A percentile compares a stretch with the other conserved stretches of the same genome.
Conservation (phyloP, 331 rosid species). For the Acacia concinna region DNA sequence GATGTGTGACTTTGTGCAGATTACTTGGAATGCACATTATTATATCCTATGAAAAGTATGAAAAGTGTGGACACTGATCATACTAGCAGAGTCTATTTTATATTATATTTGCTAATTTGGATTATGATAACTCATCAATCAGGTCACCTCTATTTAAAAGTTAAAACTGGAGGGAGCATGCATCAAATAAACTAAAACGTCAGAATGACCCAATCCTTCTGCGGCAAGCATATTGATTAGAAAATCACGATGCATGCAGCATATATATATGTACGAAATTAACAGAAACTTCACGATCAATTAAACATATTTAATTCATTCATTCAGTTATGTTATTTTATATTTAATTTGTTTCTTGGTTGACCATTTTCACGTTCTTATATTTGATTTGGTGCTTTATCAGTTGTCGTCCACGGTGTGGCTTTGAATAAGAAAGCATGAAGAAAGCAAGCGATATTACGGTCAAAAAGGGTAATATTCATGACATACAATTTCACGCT, state of each 20-base stretch:
- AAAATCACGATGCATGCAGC: not conserved
- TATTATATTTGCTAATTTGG: too few species aligned
- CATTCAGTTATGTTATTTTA: not conserved
- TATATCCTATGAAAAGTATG: too few species aligned
- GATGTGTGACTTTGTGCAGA: too few species aligned
- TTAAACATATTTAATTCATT: not conserved
- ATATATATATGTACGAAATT: too few species aligned
- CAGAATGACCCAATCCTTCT: not conserved
- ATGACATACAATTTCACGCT: not conserved
- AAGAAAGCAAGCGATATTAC: not conserved
- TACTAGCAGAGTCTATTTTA: too few species aligned
- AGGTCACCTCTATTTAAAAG: not conserved
- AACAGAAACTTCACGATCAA: not conserved
- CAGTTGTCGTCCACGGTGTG: not conserved
- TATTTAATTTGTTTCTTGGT: not conserved
- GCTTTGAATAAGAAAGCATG: not conserved
- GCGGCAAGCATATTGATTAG: not conserved
- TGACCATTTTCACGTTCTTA: not conserved
- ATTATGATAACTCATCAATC: not conserved
- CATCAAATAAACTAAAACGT: not conserved
- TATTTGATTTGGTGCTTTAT: not conserved
- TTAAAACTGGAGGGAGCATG: not conserved
- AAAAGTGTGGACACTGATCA: too few species aligned
- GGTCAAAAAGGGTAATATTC: not conserved
- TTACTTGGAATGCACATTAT: too few species aligned